Evolutionary conservation across 768 basidiomycete genomes (phyloP).

Genomic region (Auricularia sp.): DNA sequence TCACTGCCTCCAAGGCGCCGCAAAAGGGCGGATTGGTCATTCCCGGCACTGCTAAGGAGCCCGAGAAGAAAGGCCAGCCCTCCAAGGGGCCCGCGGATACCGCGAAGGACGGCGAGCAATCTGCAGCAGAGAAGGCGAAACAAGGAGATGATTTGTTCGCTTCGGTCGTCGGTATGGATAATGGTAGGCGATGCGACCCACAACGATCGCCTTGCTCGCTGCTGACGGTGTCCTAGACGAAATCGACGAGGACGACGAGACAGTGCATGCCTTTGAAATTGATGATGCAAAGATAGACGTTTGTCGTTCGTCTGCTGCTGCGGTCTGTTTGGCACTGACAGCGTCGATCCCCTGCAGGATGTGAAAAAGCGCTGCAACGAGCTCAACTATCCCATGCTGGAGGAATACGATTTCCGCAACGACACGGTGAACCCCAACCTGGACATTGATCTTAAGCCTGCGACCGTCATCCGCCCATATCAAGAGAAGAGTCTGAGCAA

Average conservation of each 20-base stretch:
- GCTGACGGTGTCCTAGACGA: slow-evolving; percentile 51
- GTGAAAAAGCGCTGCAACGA: slow-evolving; percentile 96
- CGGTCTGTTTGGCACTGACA: slow-evolving; percentile 3
- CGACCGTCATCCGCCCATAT: slow-evolving; percentile 94
- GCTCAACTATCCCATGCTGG: slow-evolving; percentile 93
- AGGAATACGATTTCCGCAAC: slow-evolving; percentile 98
- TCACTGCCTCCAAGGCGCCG: slow-evolving; percentile 75
- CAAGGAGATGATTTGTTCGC: slow-evolving; percentile 81
- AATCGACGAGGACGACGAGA: slow-evolving; percentile 95
- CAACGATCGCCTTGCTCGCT: neutral
- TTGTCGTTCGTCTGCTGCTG: slow-evolving; percentile 15
- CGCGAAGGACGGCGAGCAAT: too few species aligned
- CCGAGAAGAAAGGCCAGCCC: slow-evolving; percentile 2
- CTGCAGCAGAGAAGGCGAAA: slow-evolving; percentile 46
- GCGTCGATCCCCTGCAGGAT: slow-evolving; percentile 38
- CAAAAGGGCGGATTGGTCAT: slow-evolving; percentile 75
- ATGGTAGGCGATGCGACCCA: slow-evolving; percentile 38
- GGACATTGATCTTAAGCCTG: slow-evolving; percentile 96
- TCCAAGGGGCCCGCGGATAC: too few species aligned
- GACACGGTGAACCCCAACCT: slow-evolving; percentile 93
- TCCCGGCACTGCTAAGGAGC: slow-evolving; percentile 51
- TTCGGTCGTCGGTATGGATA: slow-evolving; percentile 91
- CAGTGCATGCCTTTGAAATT: slow-evolving; percentile 95
- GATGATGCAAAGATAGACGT: slow-evolving; percentile 90
- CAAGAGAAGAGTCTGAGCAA: slow-evolving; percentile 97